Base-by-base conservation (phyloP, 2,329 filamentous ascomycete genomes). In the Aspergillus latus region DNA sequence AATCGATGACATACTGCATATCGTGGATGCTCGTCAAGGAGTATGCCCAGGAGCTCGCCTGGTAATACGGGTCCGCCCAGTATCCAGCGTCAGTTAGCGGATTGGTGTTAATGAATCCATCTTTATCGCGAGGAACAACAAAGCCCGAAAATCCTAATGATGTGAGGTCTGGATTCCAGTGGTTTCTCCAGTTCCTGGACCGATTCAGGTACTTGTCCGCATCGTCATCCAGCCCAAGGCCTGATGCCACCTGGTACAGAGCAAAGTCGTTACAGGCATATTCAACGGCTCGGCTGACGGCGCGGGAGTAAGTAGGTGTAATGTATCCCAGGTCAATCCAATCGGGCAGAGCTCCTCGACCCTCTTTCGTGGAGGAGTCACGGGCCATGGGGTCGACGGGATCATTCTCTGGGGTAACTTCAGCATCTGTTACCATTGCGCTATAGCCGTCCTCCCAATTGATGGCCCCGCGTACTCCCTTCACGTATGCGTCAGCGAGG, bases 21-120 rank as follows among this genome's bases (percentile, higher is more conserved):
- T 90, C 87, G 68, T 89, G 87, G 48, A 87, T 82, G n/a, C 84
- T 82, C 57, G 86, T 86, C 77, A 87, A 86, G 4, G 81, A 84
- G 72, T 89, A 89, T 53, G 86, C 83, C 78, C 84, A 87, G 0
- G 85, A 81, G 7, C 81, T 78, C 8, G 76, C 85, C 68, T 88
- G 78, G 65, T 88, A 88, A 52, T 81, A 84, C 11, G 77, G 73
- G 63, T 86, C 82, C 2, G 72, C 76, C 86, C 86, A 88, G 70
- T 88, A 88, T 1, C 83, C 84, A 6, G 80, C 82, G 61, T 85
- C 87, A 29, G 69, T 72, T 13, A 85, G 52, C 51, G 84, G 73
- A 69, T 82, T 69, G 9, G 72, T 68, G 7, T 76, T 67, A 62
- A 86, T 84, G 4, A 75, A 76, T 0, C 79, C 77, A 15, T 76